Evolutionary conservation across 176 grass and related monocot species (phyloP).

Genomic region (Poa annua): DNA sequence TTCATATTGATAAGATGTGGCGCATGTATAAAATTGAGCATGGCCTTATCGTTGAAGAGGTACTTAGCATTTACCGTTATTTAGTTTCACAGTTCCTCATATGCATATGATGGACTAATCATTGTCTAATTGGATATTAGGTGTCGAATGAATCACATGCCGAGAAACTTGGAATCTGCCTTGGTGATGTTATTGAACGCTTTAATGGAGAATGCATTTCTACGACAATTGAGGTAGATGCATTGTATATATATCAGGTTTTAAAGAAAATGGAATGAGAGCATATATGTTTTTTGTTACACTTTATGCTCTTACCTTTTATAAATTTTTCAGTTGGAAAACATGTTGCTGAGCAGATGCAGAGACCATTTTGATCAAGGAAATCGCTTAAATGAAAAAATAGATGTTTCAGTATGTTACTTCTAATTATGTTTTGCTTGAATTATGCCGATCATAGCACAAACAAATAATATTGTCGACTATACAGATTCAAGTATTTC

Average conservation of each 20-base stretch:
- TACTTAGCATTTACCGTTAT: background rate
- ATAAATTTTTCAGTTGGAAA: constrained; percentile 1
- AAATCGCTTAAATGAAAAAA: background rate
- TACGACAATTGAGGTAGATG: constrained; percentile 1
- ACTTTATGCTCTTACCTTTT: background rate
- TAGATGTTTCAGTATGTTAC: constrained; percentile 2
- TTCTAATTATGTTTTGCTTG: background rate
- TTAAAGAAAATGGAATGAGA: background rate
- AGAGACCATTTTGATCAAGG: constrained; percentile 15
- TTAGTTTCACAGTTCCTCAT: background rate
- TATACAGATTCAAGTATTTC: constrained; percentile 1
- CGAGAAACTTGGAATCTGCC: constrained; percentile 20
- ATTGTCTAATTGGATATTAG: background rate
- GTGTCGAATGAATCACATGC: constrained; percentile 3
- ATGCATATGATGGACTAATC: background rate
- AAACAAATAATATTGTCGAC: background rate
- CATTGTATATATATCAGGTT: background rate
- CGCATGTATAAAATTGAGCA: background rate
- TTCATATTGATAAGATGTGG: background rate
- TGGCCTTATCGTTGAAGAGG: constrained; percentile 27
- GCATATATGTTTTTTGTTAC: background rate
- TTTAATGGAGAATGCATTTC: background rate
- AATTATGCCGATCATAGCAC: background rate
- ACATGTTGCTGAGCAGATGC: constrained; percentile 8
- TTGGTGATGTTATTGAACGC: constrained; percentile 2